Conservation (phyloP, 2,329 filamentous ascomycete genomes). For the Didymella pomorum region DNA sequence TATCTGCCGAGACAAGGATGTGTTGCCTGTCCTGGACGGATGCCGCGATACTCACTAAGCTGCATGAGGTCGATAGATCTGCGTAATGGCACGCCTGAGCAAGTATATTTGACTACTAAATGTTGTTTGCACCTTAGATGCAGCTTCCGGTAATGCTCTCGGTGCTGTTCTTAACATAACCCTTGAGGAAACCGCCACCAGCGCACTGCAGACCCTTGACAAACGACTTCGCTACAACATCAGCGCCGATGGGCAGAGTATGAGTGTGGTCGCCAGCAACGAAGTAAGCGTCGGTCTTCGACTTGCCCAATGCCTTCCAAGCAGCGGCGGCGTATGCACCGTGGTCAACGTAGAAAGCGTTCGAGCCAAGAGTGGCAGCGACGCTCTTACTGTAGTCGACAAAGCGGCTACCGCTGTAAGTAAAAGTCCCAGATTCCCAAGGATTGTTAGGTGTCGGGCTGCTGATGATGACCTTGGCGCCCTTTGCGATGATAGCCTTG, state of each 20-base stretch:
- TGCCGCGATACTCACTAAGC: background rate
- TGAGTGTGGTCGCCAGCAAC: conserved; percentile 68
- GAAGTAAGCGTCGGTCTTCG: conserved; percentile 62
- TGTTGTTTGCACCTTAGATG: conserved; percentile 22
- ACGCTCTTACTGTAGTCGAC: conserved; percentile 63
- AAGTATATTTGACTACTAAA: background rate
- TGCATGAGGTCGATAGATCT: background rate
- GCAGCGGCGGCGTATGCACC: conserved; percentile 65
- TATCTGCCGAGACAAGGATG: background rate
- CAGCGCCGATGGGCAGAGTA: conserved; percentile 64
- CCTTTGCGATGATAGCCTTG: conserved; percentile 62
- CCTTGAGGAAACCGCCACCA: conserved; percentile 54
- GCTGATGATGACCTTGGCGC: conserved; percentile 66
- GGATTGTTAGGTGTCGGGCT: conserved; percentile 69
- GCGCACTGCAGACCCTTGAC: conserved; percentile 64
- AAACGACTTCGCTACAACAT: conserved; percentile 65
- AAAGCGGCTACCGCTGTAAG: conserved; percentile 61
- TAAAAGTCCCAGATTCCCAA: conserved; percentile 65
- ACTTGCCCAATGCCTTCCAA: conserved; percentile 60
- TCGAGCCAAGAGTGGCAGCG: conserved; percentile 54
- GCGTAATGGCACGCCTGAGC: background rate
- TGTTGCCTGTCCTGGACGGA: conserved; percentile 1
- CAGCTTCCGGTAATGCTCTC: conserved; percentile 42
- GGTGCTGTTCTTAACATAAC: conserved; percentile 49
- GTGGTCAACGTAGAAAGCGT: conserved; percentile 64